Base-by-base conservation (phyloP, 2,329 filamentous ascomycete genomes). In the Apiospora malaysiana region DNA sequence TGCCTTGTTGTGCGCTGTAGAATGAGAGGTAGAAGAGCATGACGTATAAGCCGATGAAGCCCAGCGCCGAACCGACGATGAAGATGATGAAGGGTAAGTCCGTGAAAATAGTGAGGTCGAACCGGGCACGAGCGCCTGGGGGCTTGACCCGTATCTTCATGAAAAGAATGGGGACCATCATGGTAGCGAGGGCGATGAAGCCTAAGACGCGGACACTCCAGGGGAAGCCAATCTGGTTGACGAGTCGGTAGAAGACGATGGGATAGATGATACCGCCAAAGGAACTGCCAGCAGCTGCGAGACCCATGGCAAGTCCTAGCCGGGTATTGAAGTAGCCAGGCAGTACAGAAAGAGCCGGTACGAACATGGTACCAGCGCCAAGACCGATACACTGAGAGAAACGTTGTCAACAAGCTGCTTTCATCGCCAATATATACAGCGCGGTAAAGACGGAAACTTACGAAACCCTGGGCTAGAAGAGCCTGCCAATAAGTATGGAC, bases 211-310 rank as follows among this genome's bases (percentile, higher is more conserved):
- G 81, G 46, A 84, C 74, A 40, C 82, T 80, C 82, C 82, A 84
- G 23, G 79, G 77, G 72, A 83, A 84, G 68, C 82, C 82, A 72
- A 82, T 69, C 71, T 83, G 82, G 23, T 84, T 82, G 72, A 90
- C 83, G 45, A 85, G 79, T 69, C 90, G 82, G 73, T 89, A 79
- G 42, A 82, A 83, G 51, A 92, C 83, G 71, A 92, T 89, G 68
- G 91, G 79, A 71, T 92, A 88, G 0, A 88, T 83, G 68, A 82
- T 78, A 25, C 87, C 87, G 8, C 86, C 87, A 2, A 88, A 73
- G 7, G 84, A 85, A 4, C 83, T 85, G 5, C 87, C 87, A 2
- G 84, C 80, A 0, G 85, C 83, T 70, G 82, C 80, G 70, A 88
- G 77, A 3, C 86, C 87, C 9, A 86, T 80, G 1, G 86, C 86